Conservation (phyloP, 805 yeast species). For the Suhomyces faveliae region DNA sequence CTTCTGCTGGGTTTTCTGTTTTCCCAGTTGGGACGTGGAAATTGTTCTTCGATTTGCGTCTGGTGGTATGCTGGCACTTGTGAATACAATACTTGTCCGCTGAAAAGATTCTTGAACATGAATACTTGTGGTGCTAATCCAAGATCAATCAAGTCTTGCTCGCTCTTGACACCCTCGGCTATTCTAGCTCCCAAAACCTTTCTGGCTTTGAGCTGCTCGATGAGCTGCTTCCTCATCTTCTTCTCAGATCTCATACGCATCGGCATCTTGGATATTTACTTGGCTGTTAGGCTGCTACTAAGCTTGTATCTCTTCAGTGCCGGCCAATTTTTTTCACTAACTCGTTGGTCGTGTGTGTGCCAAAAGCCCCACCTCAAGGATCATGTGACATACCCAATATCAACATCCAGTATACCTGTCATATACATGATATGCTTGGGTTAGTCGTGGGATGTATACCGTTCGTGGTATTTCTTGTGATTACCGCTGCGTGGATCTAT, state of each 20-base stretch:
- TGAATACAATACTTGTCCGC: conserved; percentile 87
- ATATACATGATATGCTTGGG: conserved; percentile 3
- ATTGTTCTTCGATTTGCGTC: conserved; percentile 66
- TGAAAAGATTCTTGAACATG: conserved; percentile 78
- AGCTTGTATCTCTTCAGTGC: not conserved
- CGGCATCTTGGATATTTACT: conserved; percentile 24
- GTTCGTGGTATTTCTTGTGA: conserved; percentile 14
- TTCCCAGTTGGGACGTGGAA: conserved; percentile 84
- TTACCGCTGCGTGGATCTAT: conserved; percentile 19
- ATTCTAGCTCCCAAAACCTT: conserved; percentile 42
- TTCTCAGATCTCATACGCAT: conserved; percentile 44
- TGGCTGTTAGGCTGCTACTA: not conserved
- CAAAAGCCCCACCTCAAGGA: not conserved
- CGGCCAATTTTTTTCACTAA: not conserved
- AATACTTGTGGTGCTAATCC: conserved; percentile 81
- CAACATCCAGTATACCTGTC: not conserved
- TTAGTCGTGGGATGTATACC: conserved; percentile 12
- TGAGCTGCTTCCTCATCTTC: conserved; percentile 46
- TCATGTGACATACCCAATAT: not conserved
- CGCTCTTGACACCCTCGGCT: conserved; percentile 38
- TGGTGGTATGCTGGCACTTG: conserved; percentile 70
- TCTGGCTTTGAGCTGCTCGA: conserved; percentile 45
- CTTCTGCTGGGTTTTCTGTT: conserved; percentile 78
- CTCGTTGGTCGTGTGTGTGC: not conserved
- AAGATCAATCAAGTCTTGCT: conserved; percentile 38